phyloP scores from a whole-genome alignment of 2,329 filamentous ascomycete genomes.

The Neofusicoccum sp. region DNA sequence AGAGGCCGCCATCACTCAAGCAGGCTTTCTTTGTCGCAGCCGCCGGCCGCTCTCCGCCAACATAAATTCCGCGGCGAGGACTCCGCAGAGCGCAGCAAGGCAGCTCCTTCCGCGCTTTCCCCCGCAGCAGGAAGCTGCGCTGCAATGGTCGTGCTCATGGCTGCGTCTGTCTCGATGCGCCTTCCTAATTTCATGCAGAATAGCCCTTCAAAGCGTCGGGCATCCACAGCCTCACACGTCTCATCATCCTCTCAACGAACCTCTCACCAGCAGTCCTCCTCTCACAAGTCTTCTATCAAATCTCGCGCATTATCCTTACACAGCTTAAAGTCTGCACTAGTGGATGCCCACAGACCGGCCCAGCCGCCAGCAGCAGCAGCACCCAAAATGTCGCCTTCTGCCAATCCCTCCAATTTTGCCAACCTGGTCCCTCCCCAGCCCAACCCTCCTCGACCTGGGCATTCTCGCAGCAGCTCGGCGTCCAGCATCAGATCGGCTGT shows the following conservation, averaged over 20 bases:
- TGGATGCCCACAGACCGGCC: background rate
- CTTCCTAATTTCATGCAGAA: background rate
- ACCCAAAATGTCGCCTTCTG: background rate
- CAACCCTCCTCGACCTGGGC: background rate
- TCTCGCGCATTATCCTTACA: constrained; percentile 5
- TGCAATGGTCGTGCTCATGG: background rate
- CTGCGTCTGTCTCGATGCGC: background rate
- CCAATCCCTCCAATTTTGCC: background rate
- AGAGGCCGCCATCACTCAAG: background rate
- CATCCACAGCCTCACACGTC: background rate
- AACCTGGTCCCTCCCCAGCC: constrained; percentile 1
- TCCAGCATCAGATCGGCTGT: background rate
- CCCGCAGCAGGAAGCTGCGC: background rate
- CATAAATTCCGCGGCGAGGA: background rate
- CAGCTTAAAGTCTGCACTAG: constrained; percentile 8
- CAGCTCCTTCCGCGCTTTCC: background rate
- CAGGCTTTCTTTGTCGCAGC: background rate
- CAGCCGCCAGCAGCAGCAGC: background rate
- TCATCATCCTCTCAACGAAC: background rate
- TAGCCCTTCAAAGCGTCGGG: background rate
- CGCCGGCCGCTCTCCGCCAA: background rate
- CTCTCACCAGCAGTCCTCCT: background rate
- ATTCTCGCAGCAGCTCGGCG: background rate
- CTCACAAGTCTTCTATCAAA: background rate
- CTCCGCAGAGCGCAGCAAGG: background rate